These are phyloP conservation scores for Pichiaceae sp. DNA, from an alignment of 1,139 yeast genomes.

Conservation along the genomic window DNA sequence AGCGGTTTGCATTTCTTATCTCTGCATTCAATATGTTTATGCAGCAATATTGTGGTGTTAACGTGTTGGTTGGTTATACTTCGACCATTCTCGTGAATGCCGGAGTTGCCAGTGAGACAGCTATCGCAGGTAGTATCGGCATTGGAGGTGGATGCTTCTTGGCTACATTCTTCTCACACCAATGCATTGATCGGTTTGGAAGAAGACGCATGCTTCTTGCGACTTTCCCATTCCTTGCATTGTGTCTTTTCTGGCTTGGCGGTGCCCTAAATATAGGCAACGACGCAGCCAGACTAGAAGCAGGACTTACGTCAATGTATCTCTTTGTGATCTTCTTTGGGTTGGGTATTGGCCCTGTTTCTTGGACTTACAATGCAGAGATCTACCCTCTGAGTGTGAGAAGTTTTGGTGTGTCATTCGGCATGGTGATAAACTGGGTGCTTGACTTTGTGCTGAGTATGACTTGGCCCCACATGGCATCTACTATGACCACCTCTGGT, in stretches of 20 bases:
- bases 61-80: slow-evolving; percentile 47
- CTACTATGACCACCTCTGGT: slow-evolving; percentile 40
- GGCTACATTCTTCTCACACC: slow-evolving; percentile 45
- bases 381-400: slow-evolving; percentile 47
- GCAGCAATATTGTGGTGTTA: slow-evolving; percentile 55
- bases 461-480: slow-evolving; percentile 43
- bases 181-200: slow-evolving; percentile 47
- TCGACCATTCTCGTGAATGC: slow-evolving; percentile 41
- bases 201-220: slow-evolving; percentile 33
- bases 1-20: slow-evolving; percentile 46
- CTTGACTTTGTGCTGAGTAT: slow-evolving; percentile 46
- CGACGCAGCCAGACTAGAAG: slow-evolving; percentile 33
- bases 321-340: slow-evolving; percentile 40
- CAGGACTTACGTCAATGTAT: slow-evolving; percentile 39
- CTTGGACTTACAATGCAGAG: slow-evolving; percentile 49
- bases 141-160: slow-evolving; percentile 47
- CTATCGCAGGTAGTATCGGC: slow-evolving; percentile 48
- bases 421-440: slow-evolving; percentile 49
- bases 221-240: slow-evolving; percentile 43
- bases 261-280: slow-evolving; percentile 35
- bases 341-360: slow-evolving; percentile 51
- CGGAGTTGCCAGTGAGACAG: slow-evolving; percentile 34
- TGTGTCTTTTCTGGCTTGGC: slow-evolving; percentile 42
- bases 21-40: slow-evolving; percentile 48
- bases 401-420: slow-evolving; percentile 47